Conservation (phyloP, 176 grass and related monocot genomes). For the Thinopyrum elongatum region DNA sequence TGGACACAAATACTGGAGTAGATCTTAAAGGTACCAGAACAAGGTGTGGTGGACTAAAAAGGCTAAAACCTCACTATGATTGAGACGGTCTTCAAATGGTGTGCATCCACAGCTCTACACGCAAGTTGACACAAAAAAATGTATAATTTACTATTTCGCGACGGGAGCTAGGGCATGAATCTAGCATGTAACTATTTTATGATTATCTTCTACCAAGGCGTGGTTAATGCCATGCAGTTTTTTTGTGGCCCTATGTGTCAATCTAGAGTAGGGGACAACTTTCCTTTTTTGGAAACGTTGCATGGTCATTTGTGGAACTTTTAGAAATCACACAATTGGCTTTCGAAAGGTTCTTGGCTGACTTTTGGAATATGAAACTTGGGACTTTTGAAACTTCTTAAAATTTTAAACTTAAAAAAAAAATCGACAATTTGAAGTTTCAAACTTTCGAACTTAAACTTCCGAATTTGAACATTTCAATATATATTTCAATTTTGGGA, state of each 20-base stretch:
- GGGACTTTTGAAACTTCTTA: too few species aligned
- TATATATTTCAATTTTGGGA: not conserved
- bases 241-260: too few species aligned
- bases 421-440: too few species aligned
- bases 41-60: not conserved
- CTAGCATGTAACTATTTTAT: not conserved
- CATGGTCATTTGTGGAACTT: not conserved
- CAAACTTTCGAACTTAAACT: not conserved
- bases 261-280: not conserved
- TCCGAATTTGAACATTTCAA: not conserved
- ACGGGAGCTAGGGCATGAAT: not conserved
- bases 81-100: not conserved
- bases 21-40: not conserved
- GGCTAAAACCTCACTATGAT: not conserved
- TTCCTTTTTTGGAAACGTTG: not conserved
- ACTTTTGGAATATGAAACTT: too few species aligned
- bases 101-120: not conserved
- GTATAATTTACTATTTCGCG: not conserved
- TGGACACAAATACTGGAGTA: not conserved
- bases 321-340: too few species aligned
- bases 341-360: too few species aligned
- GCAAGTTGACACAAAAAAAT: not conserved
- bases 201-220: too few species aligned
- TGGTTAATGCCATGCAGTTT: too few species aligned
- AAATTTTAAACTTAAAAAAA: too few species aligned